phyloP scores from a whole-genome alignment of 768 basidiomycete species.

The Lyophyllum semitale region DNA sequence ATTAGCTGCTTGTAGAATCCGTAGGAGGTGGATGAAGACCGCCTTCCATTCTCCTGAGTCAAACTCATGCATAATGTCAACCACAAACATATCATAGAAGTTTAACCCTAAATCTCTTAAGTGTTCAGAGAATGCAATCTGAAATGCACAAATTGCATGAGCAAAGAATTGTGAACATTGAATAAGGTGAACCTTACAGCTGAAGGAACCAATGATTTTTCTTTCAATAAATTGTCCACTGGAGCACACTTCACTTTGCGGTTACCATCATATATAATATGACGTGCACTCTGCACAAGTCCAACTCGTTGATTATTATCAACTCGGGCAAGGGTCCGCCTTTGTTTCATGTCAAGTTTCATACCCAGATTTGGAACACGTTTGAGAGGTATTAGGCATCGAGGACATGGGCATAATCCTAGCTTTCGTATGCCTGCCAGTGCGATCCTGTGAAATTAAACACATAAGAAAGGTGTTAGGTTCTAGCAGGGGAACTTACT shows the following conservation, averaged over 20 bases:
- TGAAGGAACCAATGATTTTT: no score
- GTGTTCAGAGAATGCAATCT: not conserved
- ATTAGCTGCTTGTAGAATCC: conserved; percentile 30
- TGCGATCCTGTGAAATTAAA: no score
- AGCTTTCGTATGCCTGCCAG: no score
- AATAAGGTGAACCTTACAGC: no score
- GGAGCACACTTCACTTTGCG: not conserved
- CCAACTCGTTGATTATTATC: not conserved
- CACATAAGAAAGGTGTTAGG: not conserved
- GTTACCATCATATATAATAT: not conserved
- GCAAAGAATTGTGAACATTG: no score
- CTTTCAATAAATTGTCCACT: not conserved
- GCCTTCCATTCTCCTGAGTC: conserved; percentile 40
- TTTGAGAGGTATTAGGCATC: not conserved
- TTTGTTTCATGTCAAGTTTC: not conserved
- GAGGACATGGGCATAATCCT: not conserved
- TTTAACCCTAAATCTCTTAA: conserved; percentile 13
- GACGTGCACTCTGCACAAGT: not conserved
- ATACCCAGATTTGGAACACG: not conserved
- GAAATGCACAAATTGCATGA: not conserved
- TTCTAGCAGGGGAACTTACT: no score
- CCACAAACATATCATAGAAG: conserved; percentile 26
- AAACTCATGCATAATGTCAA: conserved; percentile 40
- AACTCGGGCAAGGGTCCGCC: not conserved
- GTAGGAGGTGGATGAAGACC: conserved; percentile 34